Evolutionary conservation across 2,329 filamentous ascomycete genomes (phyloP), one percentile per base, ranked within the genome.

Genomic region (Ophiostoma australiae): DNA sequence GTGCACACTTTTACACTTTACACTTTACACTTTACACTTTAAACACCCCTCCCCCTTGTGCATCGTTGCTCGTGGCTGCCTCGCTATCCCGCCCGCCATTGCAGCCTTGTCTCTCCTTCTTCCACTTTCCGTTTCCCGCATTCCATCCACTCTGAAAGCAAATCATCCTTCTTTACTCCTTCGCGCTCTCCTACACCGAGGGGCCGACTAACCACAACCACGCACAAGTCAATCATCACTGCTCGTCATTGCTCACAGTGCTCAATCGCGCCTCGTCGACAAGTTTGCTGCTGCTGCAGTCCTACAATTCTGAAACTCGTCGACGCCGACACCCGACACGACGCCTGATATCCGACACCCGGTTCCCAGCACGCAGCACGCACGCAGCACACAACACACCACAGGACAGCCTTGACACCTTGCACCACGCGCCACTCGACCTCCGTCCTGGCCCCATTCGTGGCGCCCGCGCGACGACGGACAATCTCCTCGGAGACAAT

Each of bases 401-500:
- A n/a, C 8, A 58, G 23, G 1, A 41, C 39, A 41, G n/a, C n/a
- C 48, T 23, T 17, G 48, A 23, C 52, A 33, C 7, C 44, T 35
- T n/a, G 39, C 69, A 48, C 58, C 58, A 27, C 58, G 27, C 58
- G 58, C 23, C 58, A 63, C 58, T 8, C 27, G 8, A 31, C 15
- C 63, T 31, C 33, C 63, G 63, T 66, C 33, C n/a, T 35, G 63
- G 63, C 63, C 20, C 63, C 63, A 37, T 66, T 20, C 33, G 68
- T 66, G 70, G 63, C 65, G 55, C 68, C 61, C 63, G 44, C 63
- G 17, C 55, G 27, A n/a, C 63, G 58, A 48, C 33, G 23, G 41
- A 70, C 63, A 39, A 48, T 48, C 35, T 35, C 63, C 63, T 66
- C 58, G 63, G 66, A 71, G 69, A 70, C 71, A 39, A 74, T 74